Evolutionary conservation across 345 rosid species (phyloP), one percentile per base, ranked within the genome.

Genomic region (Citrus trifoliata): DNA sequence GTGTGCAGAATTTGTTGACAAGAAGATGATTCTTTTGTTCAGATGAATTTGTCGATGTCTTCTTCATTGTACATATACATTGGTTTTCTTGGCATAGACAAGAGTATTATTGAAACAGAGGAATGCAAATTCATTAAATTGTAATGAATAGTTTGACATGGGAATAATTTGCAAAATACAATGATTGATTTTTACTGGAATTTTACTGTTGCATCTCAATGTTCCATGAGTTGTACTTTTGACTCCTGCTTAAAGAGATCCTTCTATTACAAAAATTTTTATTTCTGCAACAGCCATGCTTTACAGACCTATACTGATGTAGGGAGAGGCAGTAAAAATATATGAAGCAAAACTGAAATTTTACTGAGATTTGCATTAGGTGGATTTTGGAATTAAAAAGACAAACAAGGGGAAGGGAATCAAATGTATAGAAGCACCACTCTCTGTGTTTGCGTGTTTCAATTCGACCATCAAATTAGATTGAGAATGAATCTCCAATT

Each of bases 11-110:
- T 68, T 74, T 74, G 73, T 81, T 81, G 46, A 75, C 79, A 77
- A 79, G 73, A 78, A 80, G 78, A 74, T 81, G 37, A 83, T 92
- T 90, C 84, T 85, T 88, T 88, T 81, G 85, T 81, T 81, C 75
- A 74, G 40, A 80, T 81, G 81, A 79, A 86, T 84, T 84, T 87
- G 83, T 84, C 85, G 55, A 81, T 83, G 84, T 42, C 83, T 81
- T 58, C 83, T 81, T 82, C 35, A 58, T 85, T 85, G 89, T 88
- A 86, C 83, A 86, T 53, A 55, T 80, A 30, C 76, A 78, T 67
- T 70, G 88, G 87, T 77, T 73, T 88, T 77, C 67, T 70, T 80
- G 79, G 82, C 81, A 76, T 63, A 75, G 81, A 80, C 85, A 74
- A 32, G 73, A 64, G 56, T 70, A 62, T 78, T 80, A 74, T 80